Evolutionary conservation across 208 protist genomes (phyloP), one percentile per base, ranked within the genome.

Genomic region (Vickermania spadyakhi): DNA sequence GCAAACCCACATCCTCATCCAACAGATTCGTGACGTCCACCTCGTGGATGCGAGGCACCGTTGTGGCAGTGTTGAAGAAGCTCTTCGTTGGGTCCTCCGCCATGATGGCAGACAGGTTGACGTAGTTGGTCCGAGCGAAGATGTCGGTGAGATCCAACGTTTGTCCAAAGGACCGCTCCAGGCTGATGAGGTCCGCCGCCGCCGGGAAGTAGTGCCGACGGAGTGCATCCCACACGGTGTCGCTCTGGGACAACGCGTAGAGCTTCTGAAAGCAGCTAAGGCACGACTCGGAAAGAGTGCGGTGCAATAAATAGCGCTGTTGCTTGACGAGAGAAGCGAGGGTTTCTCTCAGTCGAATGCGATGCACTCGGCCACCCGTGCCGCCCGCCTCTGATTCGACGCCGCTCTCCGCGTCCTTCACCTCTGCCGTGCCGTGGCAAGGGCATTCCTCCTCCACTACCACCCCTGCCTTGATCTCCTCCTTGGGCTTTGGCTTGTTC

Each of bases 131-230:
- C 18, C 62, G 58, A 21, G 81, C 84, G 62, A 84, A 91, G 22
- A 95, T 56, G 51, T 95, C 89, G 13, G 66, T 72, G 27, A 88
- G 65, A 26, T 86, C 81, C 18, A 95, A 71, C 27, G 84, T 90
- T 50, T 77, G 70, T 1, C 89, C 89, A 63, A 93, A 93, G 30
- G 81, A 81, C 28, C 89, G 82, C 70, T 95, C 89, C 31, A 87
- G 55, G 26, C 81, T 77, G 56, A 95, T 85, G 42, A 95, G 62
- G 52, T 83, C 79, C 41, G 68, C 66, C 4, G 89, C 69, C n/a
- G 77, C 75, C 7, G 89, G 89, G 60, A 95, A 81, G 31, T 86
- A 71, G 28, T 77, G 64, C 26, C 81, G 77, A 52, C 58, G 26
- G 56, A 82, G 53, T 18, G 74, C 81, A 58, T 91, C 69, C 0